These are phyloP conservation scores for Pseudohyphozyma bogoriensis DNA, from an alignment of 768 basidiomycete genomes.

Conservation along the genomic window DNA sequence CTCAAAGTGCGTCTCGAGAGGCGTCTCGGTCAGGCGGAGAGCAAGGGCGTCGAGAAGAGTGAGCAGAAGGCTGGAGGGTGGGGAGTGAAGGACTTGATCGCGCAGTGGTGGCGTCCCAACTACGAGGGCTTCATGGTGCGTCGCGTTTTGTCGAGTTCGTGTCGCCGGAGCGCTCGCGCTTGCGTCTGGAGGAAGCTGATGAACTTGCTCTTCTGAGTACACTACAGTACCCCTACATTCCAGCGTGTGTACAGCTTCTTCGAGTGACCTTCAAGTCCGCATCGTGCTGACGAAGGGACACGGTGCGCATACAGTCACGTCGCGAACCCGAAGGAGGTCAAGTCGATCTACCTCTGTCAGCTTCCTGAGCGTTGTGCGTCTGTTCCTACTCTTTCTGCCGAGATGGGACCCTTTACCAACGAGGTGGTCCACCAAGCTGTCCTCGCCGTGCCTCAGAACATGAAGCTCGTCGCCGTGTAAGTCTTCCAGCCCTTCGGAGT, in stretches of 20 bases:
- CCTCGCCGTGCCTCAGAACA: constrained; percentile 92
- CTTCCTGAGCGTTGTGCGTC: constrained; percentile 88
- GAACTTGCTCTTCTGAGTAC: no score
- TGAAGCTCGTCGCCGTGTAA: constrained; percentile 88
- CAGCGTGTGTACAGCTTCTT: constrained; percentile 8
- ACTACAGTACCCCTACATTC: constrained; percentile 32
- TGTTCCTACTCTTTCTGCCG: neutral
- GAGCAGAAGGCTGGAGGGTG: constrained; percentile 45
- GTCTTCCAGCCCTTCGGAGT: neutral
- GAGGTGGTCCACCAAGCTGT: constrained; percentile 73
- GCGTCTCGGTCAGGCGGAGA: constrained; percentile 46
- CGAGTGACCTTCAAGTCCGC: no score
- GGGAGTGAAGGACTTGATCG: constrained; percentile 94
- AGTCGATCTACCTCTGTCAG: constrained; percentile 87
- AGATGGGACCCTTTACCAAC: no score
- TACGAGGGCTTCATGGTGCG: constrained; percentile 98
- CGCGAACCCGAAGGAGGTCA: constrained; percentile 95
- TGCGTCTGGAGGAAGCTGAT: neutral
- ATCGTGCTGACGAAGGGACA: no score
- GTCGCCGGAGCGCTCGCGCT: no score
- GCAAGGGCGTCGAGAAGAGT: neutral
- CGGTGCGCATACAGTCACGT: no score
- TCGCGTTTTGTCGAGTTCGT: constrained; percentile 23
- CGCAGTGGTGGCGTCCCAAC: constrained; percentile 97
- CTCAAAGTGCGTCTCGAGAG: constrained; percentile 81